A percentile compares a stretch with the other conserved stretches of the same genome.
Evolutionary conservation across 2,329 filamentous ascomycete species (phyloP).

Genomic region (Colletotrichum chrysophilum): DNA sequence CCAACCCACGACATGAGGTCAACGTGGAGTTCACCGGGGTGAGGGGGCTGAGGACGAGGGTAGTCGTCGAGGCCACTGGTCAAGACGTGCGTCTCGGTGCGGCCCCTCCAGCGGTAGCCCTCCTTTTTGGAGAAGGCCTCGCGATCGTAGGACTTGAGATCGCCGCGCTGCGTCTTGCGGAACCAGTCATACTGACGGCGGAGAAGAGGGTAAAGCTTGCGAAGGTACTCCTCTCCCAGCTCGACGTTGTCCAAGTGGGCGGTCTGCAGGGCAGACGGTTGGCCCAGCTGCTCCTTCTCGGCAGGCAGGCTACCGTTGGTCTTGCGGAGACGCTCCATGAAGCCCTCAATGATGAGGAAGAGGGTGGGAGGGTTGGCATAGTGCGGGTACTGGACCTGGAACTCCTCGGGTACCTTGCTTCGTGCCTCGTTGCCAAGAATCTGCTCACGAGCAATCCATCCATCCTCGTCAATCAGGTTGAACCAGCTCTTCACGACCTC

Average conservation of each 20-base stretch:
- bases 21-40: slow-evolving; percentile 93
- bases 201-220: slow-evolving; percentile 82
- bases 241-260: slow-evolving; percentile 72
- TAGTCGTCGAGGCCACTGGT: slow-evolving; percentile 97
- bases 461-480: slow-evolving; percentile 92
- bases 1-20: slow-evolving; percentile 97
- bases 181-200: slow-evolving; percentile 95
- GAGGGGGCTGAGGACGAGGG: slow-evolving; percentile 89
- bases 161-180: slow-evolving; percentile 86
- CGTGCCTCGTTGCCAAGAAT: slow-evolving; percentile 91
- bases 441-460: slow-evolving; percentile 96
- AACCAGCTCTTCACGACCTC: slow-evolving; percentile 97
- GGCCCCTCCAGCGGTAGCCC: slow-evolving; percentile 93
- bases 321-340: slow-evolving; percentile 77
- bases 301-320: slow-evolving; percentile 51
- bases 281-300: slow-evolving; percentile 47
- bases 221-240: slow-evolving; percentile 73
- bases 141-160: slow-evolving; percentile 90
- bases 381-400: slow-evolving; percentile 94
- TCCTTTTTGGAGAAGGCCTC: slow-evolving; percentile 89
- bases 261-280: slow-evolving; percentile 58
- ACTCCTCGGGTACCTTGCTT: slow-evolving; percentile 92
- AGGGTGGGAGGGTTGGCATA: slow-evolving; percentile 97
- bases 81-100: slow-evolving; percentile 84
- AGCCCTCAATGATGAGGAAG: slow-evolving; percentile 85